These are phyloP conservation scores for Tetrapisispora taiwanensis DNA, from an alignment of 805 yeast species.

Conservation along the genomic window DNA sequence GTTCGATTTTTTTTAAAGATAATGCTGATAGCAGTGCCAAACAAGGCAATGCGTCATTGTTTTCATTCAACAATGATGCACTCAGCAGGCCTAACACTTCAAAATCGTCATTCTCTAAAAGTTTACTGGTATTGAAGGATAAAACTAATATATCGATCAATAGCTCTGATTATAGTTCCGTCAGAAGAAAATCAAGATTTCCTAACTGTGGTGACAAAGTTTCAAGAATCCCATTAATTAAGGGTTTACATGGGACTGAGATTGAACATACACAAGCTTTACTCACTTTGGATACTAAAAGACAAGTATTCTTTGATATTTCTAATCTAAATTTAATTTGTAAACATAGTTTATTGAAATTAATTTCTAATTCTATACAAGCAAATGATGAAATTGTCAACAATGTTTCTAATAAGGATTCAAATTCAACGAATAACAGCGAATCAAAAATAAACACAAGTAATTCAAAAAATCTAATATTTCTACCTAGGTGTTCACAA, in stretches of 20 bases:
- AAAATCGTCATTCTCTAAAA: neutral
- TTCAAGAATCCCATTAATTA: neutral
- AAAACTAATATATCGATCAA: slow-evolving; percentile 1
- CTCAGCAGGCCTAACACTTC: slow-evolving; percentile 3
- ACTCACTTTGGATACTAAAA: neutral
- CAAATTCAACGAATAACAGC: neutral
- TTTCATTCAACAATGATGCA: neutral
- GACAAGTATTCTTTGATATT: slow-evolving; percentile 1
- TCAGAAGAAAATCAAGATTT: slow-evolving; percentile 1
- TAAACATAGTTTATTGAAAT: neutral
- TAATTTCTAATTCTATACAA: neutral
- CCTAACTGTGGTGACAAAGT: neutral
- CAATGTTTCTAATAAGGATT: neutral
- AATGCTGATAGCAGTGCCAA: neutral
- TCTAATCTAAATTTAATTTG: neutral
- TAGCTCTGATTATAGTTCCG: slow-evolving; percentile 1
- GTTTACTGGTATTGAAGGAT: neutral
- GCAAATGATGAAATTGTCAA: neutral
- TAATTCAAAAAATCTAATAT: neutral
- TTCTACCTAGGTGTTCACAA: slow-evolving; percentile 14
- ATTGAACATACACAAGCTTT: neutral
- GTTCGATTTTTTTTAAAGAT: neutral
- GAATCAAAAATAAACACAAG: neutral
- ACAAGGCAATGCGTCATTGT: neutral
- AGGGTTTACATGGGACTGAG: neutral